Base-by-base conservation (phyloP, 75 land plant species). In the Pinus taeda region DNA sequence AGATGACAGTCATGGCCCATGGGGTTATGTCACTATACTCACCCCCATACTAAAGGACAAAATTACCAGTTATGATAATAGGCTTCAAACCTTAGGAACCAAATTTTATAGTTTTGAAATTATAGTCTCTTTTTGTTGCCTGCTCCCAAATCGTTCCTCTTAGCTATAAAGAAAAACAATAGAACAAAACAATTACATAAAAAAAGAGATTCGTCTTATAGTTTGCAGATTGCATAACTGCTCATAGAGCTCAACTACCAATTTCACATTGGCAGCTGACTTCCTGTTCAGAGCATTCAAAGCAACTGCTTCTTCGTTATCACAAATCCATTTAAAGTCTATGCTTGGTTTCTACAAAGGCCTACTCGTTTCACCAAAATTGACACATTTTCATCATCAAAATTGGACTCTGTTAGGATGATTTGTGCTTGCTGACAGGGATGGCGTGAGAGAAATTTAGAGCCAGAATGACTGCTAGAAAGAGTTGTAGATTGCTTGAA, bases 301-400 rank as follows among this genome's bases (percentile, higher is more conserved):
- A 9, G 93, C 87, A 14, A 93, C 88, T 4, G 79, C 85, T 21
- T 92, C 98, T 78, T 87, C 88, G 79, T 96, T 96, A n/a, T 96
- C 98, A 53, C 97, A 74, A 60, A 96, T 96, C 94, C 94, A 91
- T 73, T 93, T 93, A 83, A 96, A 93, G 57, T 96, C 94, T 8
- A 96, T 87, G 56, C 90, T 91, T 11, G 98, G 97, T 70, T 77
- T 87, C 98, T 97, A 96, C 14, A 90, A 86, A n/a, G 81, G 77
- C 74, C 69, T 76, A 13, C 11, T n/a, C 45, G n/a, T n/a, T n/a
- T n/a, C n/a, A n/a, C n/a, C n/a, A n/a, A n/a, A n/a, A n/a, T n/a
- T n/a, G n/a, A n/a, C n/a, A n/a, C n/a, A n/a, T n/a, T n/a, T n/a
- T n/a, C n/a, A n/a, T n/a, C n/a, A n/a, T n/a, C n/a, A n/a, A n/a